These are phyloP conservation scores for Boletellus deceptivus DNA, from an alignment of 1,284 basidiomycete genomes.

Conservation along the genomic window DNA sequence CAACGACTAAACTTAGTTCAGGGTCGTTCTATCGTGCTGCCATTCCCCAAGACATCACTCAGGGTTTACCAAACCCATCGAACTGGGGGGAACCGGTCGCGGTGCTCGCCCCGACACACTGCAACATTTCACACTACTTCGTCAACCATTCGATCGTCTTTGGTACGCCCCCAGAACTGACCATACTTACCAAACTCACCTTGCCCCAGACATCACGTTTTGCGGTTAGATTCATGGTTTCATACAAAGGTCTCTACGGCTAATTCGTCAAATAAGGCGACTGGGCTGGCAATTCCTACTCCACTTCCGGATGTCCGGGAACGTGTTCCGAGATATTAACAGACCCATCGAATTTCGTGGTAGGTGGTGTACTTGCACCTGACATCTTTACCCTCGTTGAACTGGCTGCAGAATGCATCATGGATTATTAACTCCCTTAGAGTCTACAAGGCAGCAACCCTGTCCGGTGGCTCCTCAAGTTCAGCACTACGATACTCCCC, in stretches of 20 bases:
- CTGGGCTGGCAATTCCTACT: constrained; percentile 79
- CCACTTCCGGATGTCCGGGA: constrained; percentile 70
- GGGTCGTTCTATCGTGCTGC: constrained; percentile 62
- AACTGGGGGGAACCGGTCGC: constrained; percentile 56
- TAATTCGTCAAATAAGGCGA: constrained; percentile 50
- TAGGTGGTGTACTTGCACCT: constrained; percentile 30
- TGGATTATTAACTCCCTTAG: constrained; percentile 58
- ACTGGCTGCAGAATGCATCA: constrained; percentile 48
- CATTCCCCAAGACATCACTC: constrained; percentile 51
- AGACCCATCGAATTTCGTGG: constrained; percentile 69
- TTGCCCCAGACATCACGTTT: constrained; percentile 70
- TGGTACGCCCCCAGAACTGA: constrained; percentile 34
- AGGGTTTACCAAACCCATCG: constrained; percentile 43
- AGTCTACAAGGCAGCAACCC: constrained; percentile 47
- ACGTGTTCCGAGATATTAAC: constrained; percentile 62
- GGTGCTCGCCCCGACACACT: constrained; percentile 40
- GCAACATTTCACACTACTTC: constrained; percentile 52
- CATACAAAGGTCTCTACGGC: neutral
- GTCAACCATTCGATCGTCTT: constrained; percentile 63
- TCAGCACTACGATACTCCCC: constrained; percentile 6
- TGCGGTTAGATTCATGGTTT: constrained; percentile 48
- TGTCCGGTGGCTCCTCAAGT: constrained; percentile 33
- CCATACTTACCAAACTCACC: constrained; percentile 13
- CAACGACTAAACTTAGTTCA: constrained; percentile 23
- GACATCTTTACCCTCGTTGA: neutral